Conservation (phyloP, 306 rosid species). For the Biancaea sappan region DNA sequence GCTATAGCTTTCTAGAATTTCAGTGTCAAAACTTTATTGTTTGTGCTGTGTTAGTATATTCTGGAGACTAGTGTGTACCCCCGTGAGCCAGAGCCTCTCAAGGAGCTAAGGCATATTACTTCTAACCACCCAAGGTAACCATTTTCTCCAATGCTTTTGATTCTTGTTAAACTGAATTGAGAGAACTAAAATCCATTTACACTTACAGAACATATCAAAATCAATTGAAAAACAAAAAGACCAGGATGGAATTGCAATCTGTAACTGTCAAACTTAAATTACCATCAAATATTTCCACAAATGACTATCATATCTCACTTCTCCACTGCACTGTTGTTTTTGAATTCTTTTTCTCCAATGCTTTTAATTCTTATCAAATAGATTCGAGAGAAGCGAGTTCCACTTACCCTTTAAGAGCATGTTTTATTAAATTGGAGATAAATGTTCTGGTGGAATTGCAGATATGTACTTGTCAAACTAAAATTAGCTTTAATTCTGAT, state of each 20-base stretch:
- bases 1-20: not conserved
- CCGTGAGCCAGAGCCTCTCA: conserved; percentile 43
- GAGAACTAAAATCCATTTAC: not conserved
- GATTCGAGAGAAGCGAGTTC: no score
- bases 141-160: not conserved
- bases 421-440: not conserved
- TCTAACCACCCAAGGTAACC: conserved; percentile 37
- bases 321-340: not conserved
- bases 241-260: not conserved
- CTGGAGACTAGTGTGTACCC: conserved; percentile 44
- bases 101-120: conserved; percentile 39
- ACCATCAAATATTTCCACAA: not conserved
- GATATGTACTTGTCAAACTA: not conserved
- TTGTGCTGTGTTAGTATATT: conserved; percentile 40
- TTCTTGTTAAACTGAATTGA: not conserved
- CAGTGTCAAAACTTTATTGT: not conserved
- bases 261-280: not conserved
- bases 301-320: not conserved
- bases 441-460: not conserved
- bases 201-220: not conserved
- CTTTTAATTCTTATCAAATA: no score
- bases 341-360: not conserved
- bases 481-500: not conserved
- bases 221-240: not conserved
- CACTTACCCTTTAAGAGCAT: not conserved